A percentile compares a stretch with the other conserved stretches of the same genome.
Conservation (phyloP, 163 green algal genomes). For the Chlorella variabilis region DNA sequence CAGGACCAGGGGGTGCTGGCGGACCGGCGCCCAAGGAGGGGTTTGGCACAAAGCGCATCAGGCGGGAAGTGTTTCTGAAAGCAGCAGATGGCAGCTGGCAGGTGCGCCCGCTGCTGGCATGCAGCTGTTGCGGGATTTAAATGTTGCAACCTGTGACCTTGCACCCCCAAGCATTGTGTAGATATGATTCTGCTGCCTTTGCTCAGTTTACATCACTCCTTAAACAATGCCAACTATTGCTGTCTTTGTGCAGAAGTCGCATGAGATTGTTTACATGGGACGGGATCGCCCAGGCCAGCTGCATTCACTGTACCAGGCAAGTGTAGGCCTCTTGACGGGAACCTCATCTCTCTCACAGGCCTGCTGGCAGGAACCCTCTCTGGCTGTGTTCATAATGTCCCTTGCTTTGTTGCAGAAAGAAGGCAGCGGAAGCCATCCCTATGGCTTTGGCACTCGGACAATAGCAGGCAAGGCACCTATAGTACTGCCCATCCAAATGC, state of each 20-base stretch:
- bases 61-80: conserved; percentile 42
- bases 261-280: conserved; percentile 49
- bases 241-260: conserved; percentile 31
- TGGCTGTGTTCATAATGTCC: neutral
- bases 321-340: too few relatives aligned
- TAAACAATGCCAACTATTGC: too few relatives aligned
- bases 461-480: conserved; percentile 11
- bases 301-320: conserved; percentile 49
- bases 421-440: conserved; percentile 27
- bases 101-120: neutral
- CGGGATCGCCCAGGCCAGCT: conserved; percentile 46
- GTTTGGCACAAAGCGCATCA: conserved; percentile 33
- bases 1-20: neutral
- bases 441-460: conserved; percentile 43
- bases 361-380: neutral
- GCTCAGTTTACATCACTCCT: too few relatives aligned
- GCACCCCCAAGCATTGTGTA: too few relatives aligned
- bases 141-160: neutral
- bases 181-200: too few relatives aligned
- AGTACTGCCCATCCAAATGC: neutral
- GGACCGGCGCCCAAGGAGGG: conserved; percentile 10
- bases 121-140: neutral
- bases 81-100: conserved; percentile 29
- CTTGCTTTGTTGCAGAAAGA: conserved; percentile 46
- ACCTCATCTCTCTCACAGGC: neutral